phyloP scores from a whole-genome alignment of 2,329 filamentous ascomycete genomes.

The Plenodomus lindquistii region DNA sequence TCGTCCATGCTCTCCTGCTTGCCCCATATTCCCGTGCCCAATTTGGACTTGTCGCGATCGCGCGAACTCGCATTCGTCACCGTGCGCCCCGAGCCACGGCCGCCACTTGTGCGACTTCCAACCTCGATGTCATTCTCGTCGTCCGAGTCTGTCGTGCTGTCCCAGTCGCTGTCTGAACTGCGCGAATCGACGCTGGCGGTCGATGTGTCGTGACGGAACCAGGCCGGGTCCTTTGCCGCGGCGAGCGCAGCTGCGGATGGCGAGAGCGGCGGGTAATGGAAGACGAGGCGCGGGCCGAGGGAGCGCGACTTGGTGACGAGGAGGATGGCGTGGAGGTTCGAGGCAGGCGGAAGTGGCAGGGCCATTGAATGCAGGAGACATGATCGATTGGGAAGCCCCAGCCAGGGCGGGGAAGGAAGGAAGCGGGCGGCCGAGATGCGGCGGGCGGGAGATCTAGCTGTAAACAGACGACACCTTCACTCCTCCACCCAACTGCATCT shows the following conservation, averaged over 20 bases:
- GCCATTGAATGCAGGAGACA: conserved; percentile 19
- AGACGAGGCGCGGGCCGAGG: conserved; percentile 46
- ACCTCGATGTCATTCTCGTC: conserved; percentile 40
- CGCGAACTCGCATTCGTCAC: conserved; percentile 26
- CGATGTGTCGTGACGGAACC: conserved; percentile 44
- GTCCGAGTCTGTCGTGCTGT: conserved; percentile 41
- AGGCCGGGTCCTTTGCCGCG: conserved; percentile 37
- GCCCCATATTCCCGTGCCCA: conserved; percentile 35
- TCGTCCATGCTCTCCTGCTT: conserved; percentile 43
- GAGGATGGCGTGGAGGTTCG: conserved; percentile 46
- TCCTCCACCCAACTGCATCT: background rate
- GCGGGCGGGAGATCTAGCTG: background rate
- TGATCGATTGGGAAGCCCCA: conserved; percentile 2
- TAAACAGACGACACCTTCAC: background rate
- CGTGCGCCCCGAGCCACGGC: conserved; percentile 35
- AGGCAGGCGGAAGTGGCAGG: conserved; percentile 35
- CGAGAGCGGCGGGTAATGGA: conserved; percentile 48
- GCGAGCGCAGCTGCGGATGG: conserved; percentile 40
- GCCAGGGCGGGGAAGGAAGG: conserved; percentile 8
- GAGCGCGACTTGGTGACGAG: conserved; percentile 46
- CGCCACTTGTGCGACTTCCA: conserved; percentile 41
- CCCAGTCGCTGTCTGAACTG: conserved; percentile 43
- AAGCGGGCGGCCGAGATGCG: conserved; percentile 5
- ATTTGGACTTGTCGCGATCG: conserved; percentile 30
- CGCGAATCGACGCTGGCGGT: conserved; percentile 40